Evolutionary conservation across 306 rosid species (phyloP).

Genomic region (Ziziphus jujuba): DNA sequence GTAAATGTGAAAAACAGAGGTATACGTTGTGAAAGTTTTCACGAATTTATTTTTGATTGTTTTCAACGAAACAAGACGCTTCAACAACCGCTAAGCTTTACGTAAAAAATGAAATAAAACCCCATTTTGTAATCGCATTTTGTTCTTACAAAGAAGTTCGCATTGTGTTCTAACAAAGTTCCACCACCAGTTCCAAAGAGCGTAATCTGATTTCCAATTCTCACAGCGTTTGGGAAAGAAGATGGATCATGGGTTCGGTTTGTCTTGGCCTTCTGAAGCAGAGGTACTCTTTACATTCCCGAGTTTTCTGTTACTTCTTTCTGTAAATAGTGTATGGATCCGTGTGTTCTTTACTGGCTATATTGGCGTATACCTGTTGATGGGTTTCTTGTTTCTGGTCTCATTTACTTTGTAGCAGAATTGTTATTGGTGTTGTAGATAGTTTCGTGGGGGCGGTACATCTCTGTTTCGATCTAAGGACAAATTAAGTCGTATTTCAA

Average conservation of each 20-base stretch:
- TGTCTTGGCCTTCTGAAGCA: slow-evolving; percentile 64
- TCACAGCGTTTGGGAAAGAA: slow-evolving; percentile 4
- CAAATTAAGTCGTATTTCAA: not conserved
- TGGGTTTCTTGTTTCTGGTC: not conserved
- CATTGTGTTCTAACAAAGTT: too few relatives aligned
- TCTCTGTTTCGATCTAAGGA: not conserved
- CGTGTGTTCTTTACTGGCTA: not conserved
- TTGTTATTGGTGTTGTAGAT: not conserved
- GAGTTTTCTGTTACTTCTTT: not conserved
- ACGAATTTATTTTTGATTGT: too few relatives aligned
- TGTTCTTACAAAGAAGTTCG: too few relatives aligned
- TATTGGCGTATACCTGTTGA: not conserved
- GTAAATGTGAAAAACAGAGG: too few relatives aligned
- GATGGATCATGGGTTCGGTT: slow-evolving; percentile 34
- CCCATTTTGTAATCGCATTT: too few relatives aligned
- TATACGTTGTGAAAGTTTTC: too few relatives aligned
- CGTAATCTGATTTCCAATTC: not conserved
- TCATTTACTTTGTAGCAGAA: not conserved
- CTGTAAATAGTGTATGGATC: not conserved
- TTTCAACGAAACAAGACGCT: too few relatives aligned
- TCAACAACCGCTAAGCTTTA: too few relatives aligned
- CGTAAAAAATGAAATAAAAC: too few relatives aligned
- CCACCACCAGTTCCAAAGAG: not conserved
- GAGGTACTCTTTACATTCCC: slow-evolving; percentile 52
- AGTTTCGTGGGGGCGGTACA: not conserved